Evolutionary conservation across 345 rosid genomes (phyloP).

Genomic region (Carallia pectinifolia): DNA sequence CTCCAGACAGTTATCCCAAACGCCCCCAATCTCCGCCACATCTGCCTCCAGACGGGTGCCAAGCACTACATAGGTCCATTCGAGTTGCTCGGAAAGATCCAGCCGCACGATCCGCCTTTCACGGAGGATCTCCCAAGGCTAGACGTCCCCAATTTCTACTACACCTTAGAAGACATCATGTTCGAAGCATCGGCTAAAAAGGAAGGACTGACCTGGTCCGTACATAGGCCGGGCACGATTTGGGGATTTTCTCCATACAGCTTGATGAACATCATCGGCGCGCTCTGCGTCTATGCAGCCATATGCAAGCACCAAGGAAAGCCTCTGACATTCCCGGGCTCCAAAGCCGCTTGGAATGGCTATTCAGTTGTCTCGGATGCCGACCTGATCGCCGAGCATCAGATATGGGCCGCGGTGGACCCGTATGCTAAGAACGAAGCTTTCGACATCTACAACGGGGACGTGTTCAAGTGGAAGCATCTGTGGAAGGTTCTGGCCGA

Average conservation of each 20-base stretch:
- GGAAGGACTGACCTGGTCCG: conserved; percentile 59
- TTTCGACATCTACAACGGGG: conserved; percentile 69
- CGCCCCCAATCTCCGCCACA: conserved; percentile 11
- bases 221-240: conserved; percentile 54
- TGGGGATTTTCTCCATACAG: conserved; percentile 79
- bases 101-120: conserved; percentile 55
- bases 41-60: conserved; percentile 9
- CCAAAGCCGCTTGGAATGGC: conserved; percentile 58
- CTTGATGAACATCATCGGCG: conserved; percentile 53
- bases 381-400: conserved; percentile 71
- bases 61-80: conserved; percentile 62
- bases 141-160: conserved; percentile 51
- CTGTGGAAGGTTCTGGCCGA: conserved; percentile 71
- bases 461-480: conserved; percentile 79
- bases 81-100: conserved; percentile 16
- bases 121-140: conserved; percentile 73
- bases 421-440: conserved; percentile 58
- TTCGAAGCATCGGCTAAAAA: conserved; percentile 47
- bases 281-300: conserved; percentile 63
- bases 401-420: conserved; percentile 81
- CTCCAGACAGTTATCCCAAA: conserved; percentile 45
- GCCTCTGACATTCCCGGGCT: conserved; percentile 59
- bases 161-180: conserved; percentile 58
- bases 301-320: conserved; percentile 65
- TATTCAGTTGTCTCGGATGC: conserved; percentile 53